Evolutionary conservation across 2,329 filamentous ascomycete genomes (phyloP), one percentile per base, ranked within the genome.

Genomic region (Trichoderma polysporum): DNA sequence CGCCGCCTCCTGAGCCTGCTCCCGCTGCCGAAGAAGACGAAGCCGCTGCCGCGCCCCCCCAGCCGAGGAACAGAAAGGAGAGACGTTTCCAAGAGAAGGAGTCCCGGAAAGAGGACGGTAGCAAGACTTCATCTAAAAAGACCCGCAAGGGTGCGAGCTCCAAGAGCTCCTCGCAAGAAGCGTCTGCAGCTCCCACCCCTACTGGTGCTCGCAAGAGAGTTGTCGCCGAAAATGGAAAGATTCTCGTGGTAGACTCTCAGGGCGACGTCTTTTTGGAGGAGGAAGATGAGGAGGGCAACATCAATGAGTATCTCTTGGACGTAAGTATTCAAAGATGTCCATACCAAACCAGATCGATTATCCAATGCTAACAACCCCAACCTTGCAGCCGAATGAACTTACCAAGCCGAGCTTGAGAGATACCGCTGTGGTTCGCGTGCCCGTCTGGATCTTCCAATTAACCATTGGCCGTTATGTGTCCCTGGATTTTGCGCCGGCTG

Each of bases 181-280:
- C 86, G 0, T 83, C 85, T 69, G 78, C 84, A n/a, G 69, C 66
- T 62, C 88, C 92, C 29, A 68, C 67, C 62, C 88, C 92, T 1
- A 86, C 89, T 41, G 93, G 94, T 22, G 85, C 90, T 37, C 92
- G 92, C 80, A 97, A 94, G 84, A 86, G 92, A 39, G 92, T 98
- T 17, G 88, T 94, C 29, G 94, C 94, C 2, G 91, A 97, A 83
- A 99, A 99, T 74, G 95, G 95, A 71, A 99, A 98, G 83, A 85
- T 97, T 0, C 83, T 99, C 41, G 90, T 99, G 66, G 95, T 99
- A 4, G 94, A 99, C 79, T 92, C 92, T 0, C 83, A 90, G 10
- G 95, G 95, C 31, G 93, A 97, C 73, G 95, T 99, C 13, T 99
- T 92, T 76, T 84, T 99, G n/a, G 94, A 98, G 79, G 92, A 97